Conservation (phyloP, 345 rosid species). For the Eucalyptus sideroxylon region DNA sequence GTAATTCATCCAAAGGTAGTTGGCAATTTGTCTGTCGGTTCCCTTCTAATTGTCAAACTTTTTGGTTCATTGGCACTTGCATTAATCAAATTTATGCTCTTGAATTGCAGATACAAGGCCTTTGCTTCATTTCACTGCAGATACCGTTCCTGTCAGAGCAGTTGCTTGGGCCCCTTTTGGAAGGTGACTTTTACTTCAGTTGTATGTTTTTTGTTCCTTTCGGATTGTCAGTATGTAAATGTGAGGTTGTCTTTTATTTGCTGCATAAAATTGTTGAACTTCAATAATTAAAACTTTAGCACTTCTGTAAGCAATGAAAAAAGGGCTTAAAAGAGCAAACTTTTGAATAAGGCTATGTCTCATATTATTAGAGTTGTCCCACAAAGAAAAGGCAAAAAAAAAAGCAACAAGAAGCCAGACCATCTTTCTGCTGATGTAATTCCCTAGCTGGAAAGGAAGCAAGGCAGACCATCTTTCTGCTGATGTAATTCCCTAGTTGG, state of each 20-base stretch:
- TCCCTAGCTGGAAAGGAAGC: not conserved
- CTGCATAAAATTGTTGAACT: not conserved
- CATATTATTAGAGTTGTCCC: not conserved
- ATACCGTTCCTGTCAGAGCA: conserved; percentile 70
- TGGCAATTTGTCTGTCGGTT: not conserved
- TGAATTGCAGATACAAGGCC: conserved; percentile 75
- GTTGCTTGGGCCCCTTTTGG: conserved; percentile 84
- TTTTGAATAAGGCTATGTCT: not conserved
- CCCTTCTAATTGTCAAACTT: not conserved
- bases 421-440: not conserved
- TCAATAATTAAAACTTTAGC: not conserved
- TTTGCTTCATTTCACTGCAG: conserved; percentile 75
- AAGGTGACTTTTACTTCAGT: conserved; percentile 25
- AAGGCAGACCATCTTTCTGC: not conserved
- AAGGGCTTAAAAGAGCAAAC: not conserved
- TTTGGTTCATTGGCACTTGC: not conserved
- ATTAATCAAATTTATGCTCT: not conserved
- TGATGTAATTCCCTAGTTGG: not conserved
- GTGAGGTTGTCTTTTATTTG: not conserved
- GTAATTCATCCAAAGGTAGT: conserved; percentile 44
- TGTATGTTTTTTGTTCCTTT: not conserved
- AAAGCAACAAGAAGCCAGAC: not conserved
- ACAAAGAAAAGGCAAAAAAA: not conserved
- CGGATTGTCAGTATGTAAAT: not conserved
- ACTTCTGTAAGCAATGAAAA: not conserved